Evolutionary conservation across 2,329 filamentous ascomycete species (phyloP).

Genomic region (Sarocladium brachiariae): DNA sequence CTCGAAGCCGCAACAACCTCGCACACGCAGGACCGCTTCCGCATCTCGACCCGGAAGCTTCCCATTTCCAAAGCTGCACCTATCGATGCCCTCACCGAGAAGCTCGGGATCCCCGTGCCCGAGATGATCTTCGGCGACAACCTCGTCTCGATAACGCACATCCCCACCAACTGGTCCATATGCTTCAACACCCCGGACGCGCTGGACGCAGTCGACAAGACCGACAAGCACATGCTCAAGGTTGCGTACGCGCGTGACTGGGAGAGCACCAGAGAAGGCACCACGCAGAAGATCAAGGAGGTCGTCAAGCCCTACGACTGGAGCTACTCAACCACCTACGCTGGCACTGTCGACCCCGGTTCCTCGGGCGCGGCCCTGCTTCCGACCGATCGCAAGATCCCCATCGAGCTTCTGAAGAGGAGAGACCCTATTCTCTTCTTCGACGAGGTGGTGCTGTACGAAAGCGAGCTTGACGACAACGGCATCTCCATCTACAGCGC

Average conservation of each 20-base stretch:
- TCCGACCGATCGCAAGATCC: conserved; percentile 49
- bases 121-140: conserved; percentile 99
- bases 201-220: conserved; percentile 89
- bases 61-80: conserved; percentile 89
- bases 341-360: conserved; percentile 52
- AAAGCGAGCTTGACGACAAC: conserved; percentile 97
- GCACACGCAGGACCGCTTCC: conserved; percentile 59
- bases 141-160: conserved; percentile 66
- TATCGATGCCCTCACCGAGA: conserved; percentile 76
- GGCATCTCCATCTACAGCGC: conserved; percentile 85
- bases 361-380: conserved; percentile 19
- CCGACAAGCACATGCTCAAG: conserved; percentile 80
- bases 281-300: conserved; percentile 82
- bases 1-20: conserved; percentile 47
- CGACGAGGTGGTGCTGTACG: conserved; percentile 92
- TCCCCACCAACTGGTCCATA: conserved; percentile 68
- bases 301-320: conserved; percentile 96
- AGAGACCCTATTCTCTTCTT: conserved; percentile 95
- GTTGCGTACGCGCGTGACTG: conserved; percentile 90
- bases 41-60: conserved; percentile 76
- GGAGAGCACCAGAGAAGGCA: conserved; percentile 61
- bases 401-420: conserved; percentile 76
- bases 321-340: conserved; percentile 90
- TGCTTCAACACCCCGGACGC: conserved; percentile 82
- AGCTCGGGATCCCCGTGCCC: conserved; percentile 78